phyloP scores from a whole-genome alignment of 495 filamentous ascomycete genomes.

The Podospora bellae-mahoneyi region DNA sequence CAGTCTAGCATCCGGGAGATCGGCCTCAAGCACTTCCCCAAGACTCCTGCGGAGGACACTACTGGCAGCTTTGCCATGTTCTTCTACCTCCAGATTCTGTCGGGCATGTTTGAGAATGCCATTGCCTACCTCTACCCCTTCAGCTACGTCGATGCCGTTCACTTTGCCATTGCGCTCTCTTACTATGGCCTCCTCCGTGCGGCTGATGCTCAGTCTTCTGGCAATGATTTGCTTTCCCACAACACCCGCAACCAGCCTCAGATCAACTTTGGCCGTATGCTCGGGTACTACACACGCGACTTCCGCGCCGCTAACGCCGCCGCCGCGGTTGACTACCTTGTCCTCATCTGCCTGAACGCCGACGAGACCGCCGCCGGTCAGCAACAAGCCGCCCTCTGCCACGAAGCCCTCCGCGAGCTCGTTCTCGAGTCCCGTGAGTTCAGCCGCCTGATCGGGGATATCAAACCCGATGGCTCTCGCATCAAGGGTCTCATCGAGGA shows the following conservation, averaged over 20 bases:
- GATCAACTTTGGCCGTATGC: constrained; percentile 88
- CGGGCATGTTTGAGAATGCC: constrained; percentile 94
- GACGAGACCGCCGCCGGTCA: constrained; percentile 72
- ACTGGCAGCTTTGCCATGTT: constrained; percentile 80
- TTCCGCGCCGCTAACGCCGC: constrained; percentile 85
- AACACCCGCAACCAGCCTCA: constrained; percentile 75
- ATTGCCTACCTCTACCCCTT: constrained; percentile 84
- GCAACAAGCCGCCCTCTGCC: constrained; percentile 76
- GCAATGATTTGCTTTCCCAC: constrained; percentile 67
- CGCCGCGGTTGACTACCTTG: constrained; percentile 89
- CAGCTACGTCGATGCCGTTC: constrained; percentile 85
- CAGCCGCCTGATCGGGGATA: constrained; percentile 87
- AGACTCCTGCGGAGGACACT: constrained; percentile 61
- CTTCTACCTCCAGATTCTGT: constrained; percentile 86
- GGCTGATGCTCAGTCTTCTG: constrained; percentile 63
- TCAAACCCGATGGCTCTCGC: constrained; percentile 73
- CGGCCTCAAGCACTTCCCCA: constrained; percentile 79
- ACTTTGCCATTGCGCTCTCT: constrained; percentile 85
- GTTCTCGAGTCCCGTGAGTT: constrained; percentile 93
- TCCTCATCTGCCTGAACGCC: constrained; percentile 85
- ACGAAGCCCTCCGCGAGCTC: constrained; percentile 91
- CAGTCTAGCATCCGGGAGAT: constrained; percentile 82
- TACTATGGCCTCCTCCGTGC: constrained; percentile 92
- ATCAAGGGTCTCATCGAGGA: constrained; percentile 85
- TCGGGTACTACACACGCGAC: constrained; percentile 92